A percentile compares a stretch with the other conserved stretches of the same genome.
Evolutionary conservation across 2,329 filamentous ascomycete species (phyloP).

Genomic region (Davidsoniella eucalypti): DNA sequence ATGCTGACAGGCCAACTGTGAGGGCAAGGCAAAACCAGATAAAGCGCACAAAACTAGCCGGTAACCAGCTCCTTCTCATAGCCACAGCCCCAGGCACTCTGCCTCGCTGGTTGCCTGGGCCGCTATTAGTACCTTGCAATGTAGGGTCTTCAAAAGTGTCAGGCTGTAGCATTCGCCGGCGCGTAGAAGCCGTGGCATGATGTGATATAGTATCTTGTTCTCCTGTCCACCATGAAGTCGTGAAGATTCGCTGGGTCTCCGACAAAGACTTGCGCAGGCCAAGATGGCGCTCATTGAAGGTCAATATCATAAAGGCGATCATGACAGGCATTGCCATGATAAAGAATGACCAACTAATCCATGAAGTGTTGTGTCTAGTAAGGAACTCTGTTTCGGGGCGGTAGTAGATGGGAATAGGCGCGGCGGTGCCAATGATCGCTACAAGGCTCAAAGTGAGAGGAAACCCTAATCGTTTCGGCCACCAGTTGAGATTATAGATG

Average conservation of each 20-base stretch:
- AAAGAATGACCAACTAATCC: conserved; percentile 54
- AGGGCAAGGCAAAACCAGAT: conserved; percentile 53
- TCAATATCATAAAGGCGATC: conserved; percentile 46
- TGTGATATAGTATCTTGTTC: conserved; percentile 32
- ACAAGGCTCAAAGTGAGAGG: conserved; percentile 46
- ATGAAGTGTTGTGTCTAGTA: conserved; percentile 46
- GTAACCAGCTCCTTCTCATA: conserved; percentile 39
- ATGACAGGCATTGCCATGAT: conserved; percentile 54
- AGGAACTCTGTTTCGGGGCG: conserved; percentile 35
- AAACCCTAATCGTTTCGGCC: conserved; percentile 48
- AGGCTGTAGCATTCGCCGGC: conserved; percentile 18
- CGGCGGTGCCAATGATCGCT: conserved; percentile 40
- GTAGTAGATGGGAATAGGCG: conserved; percentile 44
- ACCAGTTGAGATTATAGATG: conserved; percentile 56
- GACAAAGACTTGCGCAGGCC: conserved; percentile 43
- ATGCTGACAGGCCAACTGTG: conserved; percentile 45
- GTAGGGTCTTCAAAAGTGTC: conserved; percentile 13
- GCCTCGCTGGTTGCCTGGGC: conserved; percentile 1
- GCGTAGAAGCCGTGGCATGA: conserved; percentile 21
- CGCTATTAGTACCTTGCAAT: conserved; percentile 11
- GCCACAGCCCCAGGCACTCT: conserved; percentile 19
- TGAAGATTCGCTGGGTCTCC: conserved; percentile 52
- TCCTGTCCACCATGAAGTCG: conserved; percentile 47
- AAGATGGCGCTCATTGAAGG: conserved; percentile 47
- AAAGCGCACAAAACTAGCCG: conserved; percentile 51